These are phyloP conservation scores for Lodderomyces margitis DNA, from an alignment of 1,139 yeast species.

Conservation along the genomic window DNA sequence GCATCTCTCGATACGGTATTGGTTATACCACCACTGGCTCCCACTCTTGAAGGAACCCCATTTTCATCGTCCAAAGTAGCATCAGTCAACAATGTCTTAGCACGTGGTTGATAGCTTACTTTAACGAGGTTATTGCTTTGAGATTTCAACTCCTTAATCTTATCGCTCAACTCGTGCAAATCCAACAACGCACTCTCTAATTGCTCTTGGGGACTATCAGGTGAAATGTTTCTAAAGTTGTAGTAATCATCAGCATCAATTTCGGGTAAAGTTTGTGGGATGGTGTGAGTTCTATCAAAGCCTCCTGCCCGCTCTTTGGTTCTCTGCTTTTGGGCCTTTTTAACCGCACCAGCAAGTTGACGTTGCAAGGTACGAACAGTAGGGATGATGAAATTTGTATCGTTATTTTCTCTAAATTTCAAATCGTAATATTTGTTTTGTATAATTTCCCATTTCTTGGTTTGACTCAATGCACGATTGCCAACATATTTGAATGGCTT, in stretches of 20 bases:
- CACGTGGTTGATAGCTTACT: constrained; percentile 6
- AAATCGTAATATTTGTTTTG: constrained; percentile 25
- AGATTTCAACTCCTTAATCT: constrained; percentile 28
- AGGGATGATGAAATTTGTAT: constrained; percentile 23
- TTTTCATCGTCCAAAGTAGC: not conserved
- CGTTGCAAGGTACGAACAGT: constrained; percentile 39
- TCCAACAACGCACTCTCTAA: constrained; percentile 31
- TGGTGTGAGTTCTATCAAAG: constrained; percentile 8
- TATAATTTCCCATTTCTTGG: constrained; percentile 37
- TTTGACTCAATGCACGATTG: constrained; percentile 31
- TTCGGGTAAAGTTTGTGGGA: constrained; percentile 16
- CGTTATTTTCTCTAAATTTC: constrained; percentile 15
- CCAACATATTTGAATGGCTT: constrained; percentile 42
- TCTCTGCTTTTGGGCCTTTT: constrained; percentile 26
- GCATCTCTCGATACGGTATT: not conserved
- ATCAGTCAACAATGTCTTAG: not conserved
- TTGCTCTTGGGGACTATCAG: constrained; percentile 23
- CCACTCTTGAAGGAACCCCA: not conserved
- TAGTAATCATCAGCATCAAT: constrained; percentile 16
- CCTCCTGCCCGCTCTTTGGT: constrained; percentile 14
- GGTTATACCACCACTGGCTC: not conserved
- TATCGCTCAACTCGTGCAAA: constrained; percentile 33
- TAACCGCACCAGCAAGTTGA: constrained; percentile 35
- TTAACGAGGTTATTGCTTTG: constrained; percentile 12
- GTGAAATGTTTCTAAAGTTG: constrained; percentile 14